Percentiles rank a stretch among this genome's conserved stretches.
These are phyloP conservation scores for Torulaspora microellipsoides DNA, from an alignment of 805 yeast species.

Conservation along the genomic window DNA sequence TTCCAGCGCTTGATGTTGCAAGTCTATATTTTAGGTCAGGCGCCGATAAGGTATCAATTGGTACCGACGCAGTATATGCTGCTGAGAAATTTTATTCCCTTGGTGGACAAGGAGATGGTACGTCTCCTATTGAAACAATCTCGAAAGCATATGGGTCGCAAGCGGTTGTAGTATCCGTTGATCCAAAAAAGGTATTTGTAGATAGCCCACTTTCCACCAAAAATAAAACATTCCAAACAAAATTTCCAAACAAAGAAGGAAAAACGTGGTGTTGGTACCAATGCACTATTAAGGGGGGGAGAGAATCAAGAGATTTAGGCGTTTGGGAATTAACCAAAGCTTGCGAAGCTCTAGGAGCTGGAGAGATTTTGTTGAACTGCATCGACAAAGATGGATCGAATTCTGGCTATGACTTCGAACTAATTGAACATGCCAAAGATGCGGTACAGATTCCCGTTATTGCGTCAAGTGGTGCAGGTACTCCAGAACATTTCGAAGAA, in stretches of 20 bases:
- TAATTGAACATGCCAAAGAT: constrained; percentile 69
- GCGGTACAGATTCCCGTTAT: constrained; percentile 87
- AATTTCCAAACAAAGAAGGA: constrained; percentile 76
- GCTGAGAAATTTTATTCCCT: constrained; percentile 74
- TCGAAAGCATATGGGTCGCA: constrained; percentile 91
- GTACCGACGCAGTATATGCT: constrained; percentile 92
- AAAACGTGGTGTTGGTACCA: constrained; percentile 90
- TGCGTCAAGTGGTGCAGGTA: constrained; percentile 97
- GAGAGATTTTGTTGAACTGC: constrained; percentile 88
- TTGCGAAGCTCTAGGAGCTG: constrained; percentile 92
- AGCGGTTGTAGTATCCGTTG: constrained; percentile 98
- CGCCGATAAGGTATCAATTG: constrained; percentile 96
- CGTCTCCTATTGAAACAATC: constrained; percentile 87
- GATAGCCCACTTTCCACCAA: constrained; percentile 49
- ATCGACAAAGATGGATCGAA: constrained; percentile 97
- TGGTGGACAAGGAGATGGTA: constrained; percentile 59
- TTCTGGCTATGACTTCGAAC: constrained; percentile 87
- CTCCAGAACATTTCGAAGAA: constrained; percentile 82
- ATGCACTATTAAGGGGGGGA: constrained; percentile 95
- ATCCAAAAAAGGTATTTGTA: constrained; percentile 85
- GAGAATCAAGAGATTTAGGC: constrained; percentile 84
- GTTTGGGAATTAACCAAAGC: constrained; percentile 86
- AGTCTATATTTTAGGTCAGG: constrained; percentile 90
- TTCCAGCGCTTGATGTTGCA: constrained; percentile 89
- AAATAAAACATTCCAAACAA: constrained; percentile 62